phyloP scores from a whole-genome alignment of 495 filamentous ascomycete species.

The Penicillium subrubescens region DNA sequence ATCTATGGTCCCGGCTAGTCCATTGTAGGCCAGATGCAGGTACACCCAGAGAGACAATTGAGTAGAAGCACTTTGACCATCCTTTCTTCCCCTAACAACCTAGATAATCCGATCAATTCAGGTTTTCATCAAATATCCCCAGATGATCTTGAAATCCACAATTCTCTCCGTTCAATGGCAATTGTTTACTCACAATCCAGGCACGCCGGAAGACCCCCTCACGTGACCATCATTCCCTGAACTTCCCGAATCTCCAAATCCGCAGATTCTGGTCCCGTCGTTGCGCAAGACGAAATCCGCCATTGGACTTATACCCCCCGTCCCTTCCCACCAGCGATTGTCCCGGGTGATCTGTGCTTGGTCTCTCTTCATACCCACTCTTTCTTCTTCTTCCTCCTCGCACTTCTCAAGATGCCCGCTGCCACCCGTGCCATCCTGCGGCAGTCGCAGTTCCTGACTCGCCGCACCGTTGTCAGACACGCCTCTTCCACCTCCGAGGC shows the following conservation, averaged over 20 bases:
- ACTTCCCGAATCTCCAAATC: constrained; percentile 49
- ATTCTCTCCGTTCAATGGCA: background rate
- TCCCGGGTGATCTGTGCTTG: constrained; percentile 29
- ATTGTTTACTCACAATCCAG: constrained; percentile 8
- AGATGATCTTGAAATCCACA: background rate
- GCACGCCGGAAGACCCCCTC: constrained; percentile 2
- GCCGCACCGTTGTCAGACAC: constrained; percentile 59
- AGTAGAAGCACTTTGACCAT: background rate
- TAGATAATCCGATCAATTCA: background rate
- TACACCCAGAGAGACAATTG: background rate
- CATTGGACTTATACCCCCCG: constrained; percentile 41
- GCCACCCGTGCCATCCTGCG: constrained; percentile 63
- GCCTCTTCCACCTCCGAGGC: constrained; percentile 71
- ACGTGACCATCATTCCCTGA: constrained; percentile 43
- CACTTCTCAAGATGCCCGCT: constrained; percentile 48
- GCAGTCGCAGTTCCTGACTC: constrained; percentile 60
- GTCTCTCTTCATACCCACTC: constrained; percentile 27
- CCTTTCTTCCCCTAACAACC: background rate
- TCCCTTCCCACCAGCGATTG: constrained; percentile 38
- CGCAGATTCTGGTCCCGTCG: constrained; percentile 46
- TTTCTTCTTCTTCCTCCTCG: constrained; percentile 29
- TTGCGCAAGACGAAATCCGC: constrained; percentile 44
- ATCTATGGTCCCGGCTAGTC: background rate
- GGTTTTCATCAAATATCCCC: too few species aligned
- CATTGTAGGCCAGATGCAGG: background rate